Conservation (phyloP, 148 eudicot species). For the Hydrangea macrophylla region DNA sequence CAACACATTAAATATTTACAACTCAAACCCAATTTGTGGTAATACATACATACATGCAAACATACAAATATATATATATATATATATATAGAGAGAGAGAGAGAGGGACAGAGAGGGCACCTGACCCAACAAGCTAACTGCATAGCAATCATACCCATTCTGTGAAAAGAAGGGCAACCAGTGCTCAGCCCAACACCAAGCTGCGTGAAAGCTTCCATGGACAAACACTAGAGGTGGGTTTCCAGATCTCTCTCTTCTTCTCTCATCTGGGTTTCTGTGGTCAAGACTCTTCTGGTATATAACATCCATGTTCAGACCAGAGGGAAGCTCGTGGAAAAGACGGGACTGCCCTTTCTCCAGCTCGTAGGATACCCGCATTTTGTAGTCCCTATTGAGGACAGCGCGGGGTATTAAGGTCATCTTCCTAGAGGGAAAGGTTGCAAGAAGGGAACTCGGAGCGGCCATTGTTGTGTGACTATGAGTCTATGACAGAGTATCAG, state of each 20-base stretch:
- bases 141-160: conserved; percentile 68
- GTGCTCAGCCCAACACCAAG: conserved; percentile 96
- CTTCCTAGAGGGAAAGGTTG: conserved; percentile 16
- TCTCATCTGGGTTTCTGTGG: conserved; percentile 9
- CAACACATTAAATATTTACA: neutral
- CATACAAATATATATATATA: neutral
- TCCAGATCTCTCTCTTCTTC: conserved; percentile 21
- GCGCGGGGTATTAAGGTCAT: conserved; percentile 38
- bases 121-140: conserved; percentile 86
- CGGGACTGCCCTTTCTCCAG: conserved; percentile 75
- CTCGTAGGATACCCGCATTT: conserved; percentile 50
- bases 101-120: conserved; percentile 23
- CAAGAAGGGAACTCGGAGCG: conserved; percentile 17
- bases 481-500: neutral
- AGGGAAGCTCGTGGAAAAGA: conserved; percentile 77
- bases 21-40: too few relatives aligned
- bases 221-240: conserved; percentile 63
- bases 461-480: conserved; percentile 21
- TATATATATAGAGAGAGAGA: neutral
- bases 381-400: conserved; percentile 21
- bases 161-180: conserved; percentile 87
- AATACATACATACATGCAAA: too few relatives aligned
- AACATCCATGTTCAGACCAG: conserved; percentile 85
- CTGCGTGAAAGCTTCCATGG: conserved; percentile 95
- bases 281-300: conserved; percentile 50